Evolutionary conservation across 1,139 yeast genomes (phyloP).

Genomic region (Lodderomyces parapsilosis): DNA sequence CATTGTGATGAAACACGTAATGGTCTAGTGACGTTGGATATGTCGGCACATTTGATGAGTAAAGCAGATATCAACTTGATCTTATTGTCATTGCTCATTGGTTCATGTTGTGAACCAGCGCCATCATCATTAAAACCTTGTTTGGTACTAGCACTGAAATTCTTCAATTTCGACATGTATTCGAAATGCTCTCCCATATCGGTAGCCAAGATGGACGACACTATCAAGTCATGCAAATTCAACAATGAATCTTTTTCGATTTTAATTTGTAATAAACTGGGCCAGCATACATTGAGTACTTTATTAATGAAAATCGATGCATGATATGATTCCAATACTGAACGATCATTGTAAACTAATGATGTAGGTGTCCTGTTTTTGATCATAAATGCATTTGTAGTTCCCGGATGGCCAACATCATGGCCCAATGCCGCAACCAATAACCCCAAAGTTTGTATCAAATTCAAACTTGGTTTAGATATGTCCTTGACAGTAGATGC

Average conservation of each 20-base stretch:
- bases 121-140: conserved; percentile 3
- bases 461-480: conserved; percentile 25
- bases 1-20: conserved; percentile 75
- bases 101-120: not conserved
- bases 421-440: conserved; percentile 89
- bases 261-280: conserved; percentile 36
- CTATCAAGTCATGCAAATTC: conserved; percentile 32
- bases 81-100: conserved; percentile 21
- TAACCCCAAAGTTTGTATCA: conserved; percentile 55
- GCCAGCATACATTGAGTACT: conserved; percentile 65
- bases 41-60: conserved; percentile 89
- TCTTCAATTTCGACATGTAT: conserved; percentile 54
- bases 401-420: conserved; percentile 96
- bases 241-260: conserved; percentile 20
- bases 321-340: conserved; percentile 84
- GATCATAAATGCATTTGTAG: conserved; percentile 73
- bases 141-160: conserved; percentile 18
- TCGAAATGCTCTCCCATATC: conserved; percentile 91
- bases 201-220: conserved; percentile 70
- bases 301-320: conserved; percentile 62
- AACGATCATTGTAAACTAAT: conserved; percentile 56
- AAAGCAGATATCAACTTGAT: conserved; percentile 59
- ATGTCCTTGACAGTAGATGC: not conserved
- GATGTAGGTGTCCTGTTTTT: conserved; percentile 68
- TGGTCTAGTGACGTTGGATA: conserved; percentile 86